Conservation (phyloP, 257 asterid species). For the Solanum neorickii region DNA sequence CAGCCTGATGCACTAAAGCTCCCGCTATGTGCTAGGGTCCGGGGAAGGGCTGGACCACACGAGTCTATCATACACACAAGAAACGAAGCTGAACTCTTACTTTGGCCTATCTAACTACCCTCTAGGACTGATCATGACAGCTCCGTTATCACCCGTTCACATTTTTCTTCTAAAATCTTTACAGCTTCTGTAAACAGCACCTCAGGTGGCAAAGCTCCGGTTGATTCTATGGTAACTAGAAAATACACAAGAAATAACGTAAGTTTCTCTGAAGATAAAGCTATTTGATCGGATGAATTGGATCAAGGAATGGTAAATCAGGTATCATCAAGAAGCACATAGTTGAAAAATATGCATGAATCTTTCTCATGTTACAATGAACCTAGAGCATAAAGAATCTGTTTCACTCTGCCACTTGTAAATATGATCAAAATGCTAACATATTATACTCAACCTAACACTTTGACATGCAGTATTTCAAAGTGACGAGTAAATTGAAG, state of each 20-base stretch:
- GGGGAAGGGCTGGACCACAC: background rate
- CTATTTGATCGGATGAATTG: background rate
- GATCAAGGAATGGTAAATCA: background rate
- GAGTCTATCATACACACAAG: background rate
- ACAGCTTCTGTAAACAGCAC: slow-evolving; percentile 82
- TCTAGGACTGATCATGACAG: slow-evolving; percentile 31
- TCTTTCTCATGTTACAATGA: background rate
- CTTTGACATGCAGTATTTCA: background rate
- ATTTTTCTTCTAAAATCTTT: slow-evolving; percentile 79
- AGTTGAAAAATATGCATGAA: background rate
- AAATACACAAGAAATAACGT: background rate
- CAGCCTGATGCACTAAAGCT: background rate
- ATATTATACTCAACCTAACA: background rate
- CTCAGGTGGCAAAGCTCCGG: slow-evolving; percentile 88
- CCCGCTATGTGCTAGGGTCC: background rate
- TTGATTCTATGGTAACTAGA: slow-evolving; percentile 80
- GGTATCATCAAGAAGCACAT: background rate
- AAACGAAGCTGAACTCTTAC: background rate
- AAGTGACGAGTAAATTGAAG: background rate
- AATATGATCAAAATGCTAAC: background rate
- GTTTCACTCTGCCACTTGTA: background rate
- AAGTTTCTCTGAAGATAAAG: background rate
- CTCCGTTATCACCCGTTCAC: slow-evolving; percentile 65
- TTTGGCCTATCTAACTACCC: background rate
- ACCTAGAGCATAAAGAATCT: background rate